Evolutionary conservation across 108 stramenopile genomes (phyloP).

Genomic region (Seminavis robusta): DNA sequence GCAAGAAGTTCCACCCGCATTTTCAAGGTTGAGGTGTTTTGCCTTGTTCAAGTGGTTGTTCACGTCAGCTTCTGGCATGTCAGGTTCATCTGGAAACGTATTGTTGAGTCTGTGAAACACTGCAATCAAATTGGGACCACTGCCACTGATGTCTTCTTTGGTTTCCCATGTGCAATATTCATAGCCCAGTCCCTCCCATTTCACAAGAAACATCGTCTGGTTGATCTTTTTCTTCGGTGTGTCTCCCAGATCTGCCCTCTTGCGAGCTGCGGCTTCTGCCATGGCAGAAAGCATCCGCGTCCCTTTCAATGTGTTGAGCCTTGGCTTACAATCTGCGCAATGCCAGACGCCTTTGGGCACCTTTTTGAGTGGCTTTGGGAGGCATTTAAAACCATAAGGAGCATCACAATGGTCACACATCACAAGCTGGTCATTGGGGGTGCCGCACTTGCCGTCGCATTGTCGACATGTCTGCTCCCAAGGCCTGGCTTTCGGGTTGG

Average conservation of each 20-base stretch:
- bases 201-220: conserved; percentile 89
- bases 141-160: conserved; percentile 81
- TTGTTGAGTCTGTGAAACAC: conserved; percentile 73
- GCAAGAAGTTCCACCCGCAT: conserved; percentile 48
- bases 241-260: conserved; percentile 78
- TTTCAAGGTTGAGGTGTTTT: conserved; percentile 48
- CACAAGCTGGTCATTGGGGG: conserved; percentile 60
- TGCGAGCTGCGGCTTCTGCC: conserved; percentile 71
- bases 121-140: conserved; percentile 57
- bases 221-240: conserved; percentile 72
- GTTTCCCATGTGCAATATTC: conserved; percentile 97
- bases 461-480: conserved; percentile 83
- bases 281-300: conserved; percentile 73
- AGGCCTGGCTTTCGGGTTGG: conserved; percentile 73
- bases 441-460: conserved; percentile 68
- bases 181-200: conserved; percentile 95
- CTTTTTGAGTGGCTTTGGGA: conserved; percentile 69
- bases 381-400: conserved; percentile 64
- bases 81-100: conserved; percentile 65
- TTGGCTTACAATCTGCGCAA: conserved; percentile 79
- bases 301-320: conserved; percentile 53
- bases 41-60: conserved; percentile 39
- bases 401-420: conserved; percentile 93
- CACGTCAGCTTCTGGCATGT: conserved; percentile 50
- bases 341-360: conserved; percentile 81